Evolutionary conservation across 305 asterid genomes (phyloP).

Genomic region (Euphrasia arctica): DNA sequence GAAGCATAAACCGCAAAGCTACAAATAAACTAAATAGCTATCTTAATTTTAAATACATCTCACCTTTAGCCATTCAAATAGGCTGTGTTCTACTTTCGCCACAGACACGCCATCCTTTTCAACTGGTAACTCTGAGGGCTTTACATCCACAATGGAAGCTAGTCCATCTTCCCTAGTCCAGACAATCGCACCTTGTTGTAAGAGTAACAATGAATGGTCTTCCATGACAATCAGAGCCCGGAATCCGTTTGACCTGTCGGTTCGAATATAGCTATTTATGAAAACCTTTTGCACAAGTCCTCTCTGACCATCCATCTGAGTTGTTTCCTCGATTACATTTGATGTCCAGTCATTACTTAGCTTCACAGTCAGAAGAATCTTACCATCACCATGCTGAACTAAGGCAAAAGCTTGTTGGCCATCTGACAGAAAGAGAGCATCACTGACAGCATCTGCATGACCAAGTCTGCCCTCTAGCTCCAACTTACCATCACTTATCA

Average conservation of each 20-base stretch:
- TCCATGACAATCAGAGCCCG: slow-evolving; percentile 96
- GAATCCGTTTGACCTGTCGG: slow-evolving; percentile 88
- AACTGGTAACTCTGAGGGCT: slow-evolving; percentile 81
- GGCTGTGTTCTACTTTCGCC: slow-evolving; percentile 89
- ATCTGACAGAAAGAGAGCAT: slow-evolving; percentile 58
- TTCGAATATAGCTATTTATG: slow-evolving; percentile 74
- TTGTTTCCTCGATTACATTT: slow-evolving; percentile 61
- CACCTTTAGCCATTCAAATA: slow-evolving; percentile 97
- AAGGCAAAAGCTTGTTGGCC: slow-evolving; percentile 73
- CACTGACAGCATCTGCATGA: slow-evolving; percentile 60
- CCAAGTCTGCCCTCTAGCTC: slow-evolving; percentile 48
- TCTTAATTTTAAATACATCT: slow-evolving; percentile 26
- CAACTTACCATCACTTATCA: slow-evolving; percentile 53
- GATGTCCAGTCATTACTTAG: slow-evolving; percentile 57
- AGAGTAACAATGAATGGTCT: slow-evolving; percentile 77
- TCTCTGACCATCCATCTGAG: slow-evolving; percentile 63
- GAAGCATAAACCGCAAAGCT: slow-evolving; percentile 14
- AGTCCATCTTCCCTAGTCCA: slow-evolving; percentile 98
- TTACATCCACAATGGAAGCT: slow-evolving; percentile 87
- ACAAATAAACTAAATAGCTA: slow-evolving; percentile 14
- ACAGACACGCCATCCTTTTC: slow-evolving; percentile 91
- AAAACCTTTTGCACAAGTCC: slow-evolving; percentile 79
- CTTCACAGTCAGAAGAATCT: slow-evolving; percentile 67
- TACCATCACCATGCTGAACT: slow-evolving; percentile 53
- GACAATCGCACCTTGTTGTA: slow-evolving; percentile 90